phyloP scores from a whole-genome alignment of 139 green algal species.

The Volvox reticuliferus region DNA sequence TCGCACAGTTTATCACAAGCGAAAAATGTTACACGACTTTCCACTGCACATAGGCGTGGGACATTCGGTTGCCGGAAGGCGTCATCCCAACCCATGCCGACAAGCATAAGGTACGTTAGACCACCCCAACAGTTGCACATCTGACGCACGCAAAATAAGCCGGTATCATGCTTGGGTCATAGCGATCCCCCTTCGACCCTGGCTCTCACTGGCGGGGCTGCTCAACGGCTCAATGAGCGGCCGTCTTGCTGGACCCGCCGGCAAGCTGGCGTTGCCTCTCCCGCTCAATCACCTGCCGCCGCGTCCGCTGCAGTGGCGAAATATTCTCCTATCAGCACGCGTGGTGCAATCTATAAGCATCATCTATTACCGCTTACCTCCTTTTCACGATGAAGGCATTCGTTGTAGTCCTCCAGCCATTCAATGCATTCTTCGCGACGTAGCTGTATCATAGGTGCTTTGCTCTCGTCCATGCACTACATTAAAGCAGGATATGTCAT shows the following conservation, averaged over 20 bases:
- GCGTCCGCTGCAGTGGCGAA: conserved; percentile 19
- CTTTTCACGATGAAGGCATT: conserved; percentile 65
- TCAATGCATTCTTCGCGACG: conserved; percentile 62
- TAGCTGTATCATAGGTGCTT: conserved; percentile 52
- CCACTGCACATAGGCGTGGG: no score
- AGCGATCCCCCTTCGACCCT: neutral
- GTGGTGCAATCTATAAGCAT: neutral
- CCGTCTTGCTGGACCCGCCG: conserved; percentile 30
- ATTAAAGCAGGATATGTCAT: neutral
- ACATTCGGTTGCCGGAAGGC: no score
- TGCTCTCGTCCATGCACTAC: conserved; percentile 68
- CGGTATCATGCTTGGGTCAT: neutral
- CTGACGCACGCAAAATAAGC: conserved; percentile 6
- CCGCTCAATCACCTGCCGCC: conserved; percentile 43
- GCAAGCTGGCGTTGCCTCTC: conserved; percentile 21
- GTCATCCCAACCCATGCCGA: no score
- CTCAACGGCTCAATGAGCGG: neutral
- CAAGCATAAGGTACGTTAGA: no score
- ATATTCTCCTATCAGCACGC: neutral
- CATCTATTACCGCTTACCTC: conserved; percentile 23
- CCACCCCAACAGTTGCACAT: neutral
- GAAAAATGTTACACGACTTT: no score
- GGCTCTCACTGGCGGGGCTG: neutral
- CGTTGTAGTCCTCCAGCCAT: conserved; percentile 66
- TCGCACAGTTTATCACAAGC: no score